Evolutionary conservation across 352 stramenopile species (phyloP).

Genomic region (Thalassiosira mediterranea): DNA sequence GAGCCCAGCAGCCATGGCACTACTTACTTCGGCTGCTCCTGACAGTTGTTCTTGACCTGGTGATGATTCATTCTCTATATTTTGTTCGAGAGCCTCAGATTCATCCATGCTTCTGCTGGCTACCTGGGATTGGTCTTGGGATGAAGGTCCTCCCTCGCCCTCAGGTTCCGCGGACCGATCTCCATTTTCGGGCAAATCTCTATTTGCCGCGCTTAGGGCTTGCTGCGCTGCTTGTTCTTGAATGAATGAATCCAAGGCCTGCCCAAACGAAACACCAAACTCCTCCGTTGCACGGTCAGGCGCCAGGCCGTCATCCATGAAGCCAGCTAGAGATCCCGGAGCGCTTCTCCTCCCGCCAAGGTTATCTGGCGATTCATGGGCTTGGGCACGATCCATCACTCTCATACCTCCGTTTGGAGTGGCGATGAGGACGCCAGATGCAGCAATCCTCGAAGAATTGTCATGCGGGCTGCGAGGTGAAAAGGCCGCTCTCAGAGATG

Average conservation of each 20-base stretch:
- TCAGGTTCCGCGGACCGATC: constrained; percentile 18
- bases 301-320: constrained; percentile 71
- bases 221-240: constrained; percentile 23
- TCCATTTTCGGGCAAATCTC: neutral
- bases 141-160: neutral
- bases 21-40: constrained; percentile 23
- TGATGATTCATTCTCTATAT: neutral
- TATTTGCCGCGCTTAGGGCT: neutral
- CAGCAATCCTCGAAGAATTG: constrained; percentile 25
- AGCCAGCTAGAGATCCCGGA: constrained; percentile 42
- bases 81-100: neutral
- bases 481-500: neutral
- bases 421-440: constrained; percentile 54
- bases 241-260: constrained; percentile 59
- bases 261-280: constrained; percentile 71
- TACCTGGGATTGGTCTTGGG: constrained; percentile 1
- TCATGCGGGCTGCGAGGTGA: neutral
- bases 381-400: constrained; percentile 47
- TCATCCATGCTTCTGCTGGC: neutral
- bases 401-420: constrained; percentile 63
- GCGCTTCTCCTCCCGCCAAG: constrained; percentile 12
- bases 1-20: constrained; percentile 32
- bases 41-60: neutral
- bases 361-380: neutral
- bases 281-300: constrained; percentile 67